Percentiles rank a stretch among this genome's conserved stretches.
Evolutionary conservation across 139 green algal species (phyloP).

Genomic region (Tetradesmus lagerheimii): DNA sequence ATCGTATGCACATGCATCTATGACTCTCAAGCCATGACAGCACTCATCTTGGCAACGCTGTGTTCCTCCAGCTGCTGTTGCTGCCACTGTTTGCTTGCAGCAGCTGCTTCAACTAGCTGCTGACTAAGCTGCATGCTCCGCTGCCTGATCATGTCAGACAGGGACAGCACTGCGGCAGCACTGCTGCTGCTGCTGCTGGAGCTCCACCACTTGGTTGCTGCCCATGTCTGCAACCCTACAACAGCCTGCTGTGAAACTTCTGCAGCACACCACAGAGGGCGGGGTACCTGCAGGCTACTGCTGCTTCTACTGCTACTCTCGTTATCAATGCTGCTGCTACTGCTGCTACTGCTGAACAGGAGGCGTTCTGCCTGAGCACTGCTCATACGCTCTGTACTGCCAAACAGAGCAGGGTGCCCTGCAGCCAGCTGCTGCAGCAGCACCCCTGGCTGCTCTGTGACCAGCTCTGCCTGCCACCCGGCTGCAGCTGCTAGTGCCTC

Average conservation of each 20-base stretch:
- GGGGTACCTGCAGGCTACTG: background rate
- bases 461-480: background rate
- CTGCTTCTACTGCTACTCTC: background rate
- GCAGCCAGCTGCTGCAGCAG: background rate
- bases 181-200: background rate
- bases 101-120: background rate
- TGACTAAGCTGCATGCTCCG: conserved; percentile 14
- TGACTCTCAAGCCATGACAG: background rate
- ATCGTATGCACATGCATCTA: too few species aligned
- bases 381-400: background rate
- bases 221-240: background rate
- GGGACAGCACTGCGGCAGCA: conserved; percentile 11
- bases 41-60: background rate
- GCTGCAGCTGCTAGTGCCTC: background rate
- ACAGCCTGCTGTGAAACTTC: background rate
- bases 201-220: background rate
- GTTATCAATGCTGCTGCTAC: background rate
- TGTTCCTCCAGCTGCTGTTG: background rate
- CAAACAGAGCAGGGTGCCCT: background rate
- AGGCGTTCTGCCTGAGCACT: too few species aligned
- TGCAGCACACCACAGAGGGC: background rate
- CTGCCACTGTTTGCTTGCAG: conserved; percentile 3
- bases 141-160: conserved; percentile 24
- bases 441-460: background rate
- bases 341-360: background rate